Conservation (phyloP, 2,329 filamentous ascomycete species). For the Rutstroemia sp. region DNA sequence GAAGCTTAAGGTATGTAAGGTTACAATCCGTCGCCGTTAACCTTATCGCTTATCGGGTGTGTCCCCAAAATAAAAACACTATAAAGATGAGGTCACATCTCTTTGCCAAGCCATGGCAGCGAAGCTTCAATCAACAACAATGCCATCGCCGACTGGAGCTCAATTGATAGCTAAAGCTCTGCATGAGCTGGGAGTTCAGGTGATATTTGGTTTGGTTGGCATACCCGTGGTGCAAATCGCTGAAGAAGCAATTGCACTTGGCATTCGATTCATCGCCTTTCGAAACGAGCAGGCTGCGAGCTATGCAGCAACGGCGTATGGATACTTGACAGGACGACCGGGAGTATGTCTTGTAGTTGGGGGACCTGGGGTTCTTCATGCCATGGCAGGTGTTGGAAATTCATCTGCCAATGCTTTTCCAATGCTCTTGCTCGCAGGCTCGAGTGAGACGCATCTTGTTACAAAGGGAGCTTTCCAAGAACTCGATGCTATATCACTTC, state of each 20-base stretch:
- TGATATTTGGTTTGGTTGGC: slow-evolving; percentile 27
- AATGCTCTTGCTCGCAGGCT: slow-evolving; percentile 46
- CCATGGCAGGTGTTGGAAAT: slow-evolving; percentile 48
- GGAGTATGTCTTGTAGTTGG: slow-evolving; percentile 53
- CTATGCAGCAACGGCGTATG: slow-evolving; percentile 52
- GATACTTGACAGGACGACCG: slow-evolving; percentile 47
- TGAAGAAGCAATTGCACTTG: slow-evolving; percentile 47
- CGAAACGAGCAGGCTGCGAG: slow-evolving; percentile 51
- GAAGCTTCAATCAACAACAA: neutral
- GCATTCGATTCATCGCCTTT: slow-evolving; percentile 51
- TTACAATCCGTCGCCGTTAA: too few relatives aligned
- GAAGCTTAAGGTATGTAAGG: neutral
- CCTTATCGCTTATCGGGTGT: too few relatives aligned
- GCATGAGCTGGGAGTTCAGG: slow-evolving; percentile 23
- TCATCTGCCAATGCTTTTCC: slow-evolving; percentile 48
- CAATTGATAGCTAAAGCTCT: slow-evolving; percentile 24
- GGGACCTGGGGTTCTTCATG: slow-evolving; percentile 50
- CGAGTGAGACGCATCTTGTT: slow-evolving; percentile 42
- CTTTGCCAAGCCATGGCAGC: too few relatives aligned
- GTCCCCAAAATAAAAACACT: too few relatives aligned
- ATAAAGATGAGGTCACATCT: too few relatives aligned
- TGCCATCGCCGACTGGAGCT: slow-evolving; percentile 15
- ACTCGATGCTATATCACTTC: slow-evolving; percentile 45
- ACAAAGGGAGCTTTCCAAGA: slow-evolving; percentile 51
- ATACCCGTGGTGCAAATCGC: slow-evolving; percentile 45